Conservation (phyloP, 768 basidiomycete species). For the Royoungia palumana region DNA sequence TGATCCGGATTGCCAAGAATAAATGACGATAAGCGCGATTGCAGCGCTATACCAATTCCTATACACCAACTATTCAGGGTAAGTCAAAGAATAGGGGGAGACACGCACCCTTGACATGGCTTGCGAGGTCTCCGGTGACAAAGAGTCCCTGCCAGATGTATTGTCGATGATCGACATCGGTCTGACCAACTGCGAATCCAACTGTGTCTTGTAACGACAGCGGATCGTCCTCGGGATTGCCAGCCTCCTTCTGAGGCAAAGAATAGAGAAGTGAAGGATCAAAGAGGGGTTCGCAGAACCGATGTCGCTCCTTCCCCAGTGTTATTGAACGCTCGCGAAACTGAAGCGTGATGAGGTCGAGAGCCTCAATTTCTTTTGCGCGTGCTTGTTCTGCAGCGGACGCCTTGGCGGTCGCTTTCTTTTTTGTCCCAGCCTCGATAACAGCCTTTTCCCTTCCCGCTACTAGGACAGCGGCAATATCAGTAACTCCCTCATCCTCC, state of each 20-base stretch:
- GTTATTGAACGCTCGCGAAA: conserved; percentile 71
- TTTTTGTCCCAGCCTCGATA: conserved; percentile 82
- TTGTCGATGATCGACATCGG: conserved; percentile 64
- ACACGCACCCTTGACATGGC: conserved; percentile 62
- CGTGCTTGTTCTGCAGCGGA: conserved; percentile 78
- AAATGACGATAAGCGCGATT: conserved; percentile 65
- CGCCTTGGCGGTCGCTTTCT: conserved; percentile 66
- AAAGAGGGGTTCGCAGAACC: conserved; percentile 89
- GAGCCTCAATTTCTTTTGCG: conserved; percentile 76
- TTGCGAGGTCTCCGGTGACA: conserved; percentile 75
- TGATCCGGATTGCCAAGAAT: conserved; percentile 59
- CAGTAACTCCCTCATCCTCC: conserved; percentile 84
- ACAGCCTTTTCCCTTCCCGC: conserved; percentile 90
- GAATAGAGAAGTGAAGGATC: conserved; percentile 58
- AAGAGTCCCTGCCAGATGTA: conserved; percentile 77
- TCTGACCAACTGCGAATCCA: conserved; percentile 55
- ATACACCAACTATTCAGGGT: conserved; percentile 2
- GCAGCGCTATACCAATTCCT: conserved; percentile 68
- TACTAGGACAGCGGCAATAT: conserved; percentile 86
- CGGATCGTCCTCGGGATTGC: conserved; percentile 11
- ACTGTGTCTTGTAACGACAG: conserved; percentile 65
- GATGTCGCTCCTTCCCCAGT: conserved; percentile 83
- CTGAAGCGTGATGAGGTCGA: conserved; percentile 75
- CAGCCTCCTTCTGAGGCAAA: conserved; percentile 27
- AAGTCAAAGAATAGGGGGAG: neutral